These are phyloP conservation scores for Colletotrichum sp. DNA, from an alignment of 2,329 filamentous ascomycete genomes.

Conservation along the genomic window DNA sequence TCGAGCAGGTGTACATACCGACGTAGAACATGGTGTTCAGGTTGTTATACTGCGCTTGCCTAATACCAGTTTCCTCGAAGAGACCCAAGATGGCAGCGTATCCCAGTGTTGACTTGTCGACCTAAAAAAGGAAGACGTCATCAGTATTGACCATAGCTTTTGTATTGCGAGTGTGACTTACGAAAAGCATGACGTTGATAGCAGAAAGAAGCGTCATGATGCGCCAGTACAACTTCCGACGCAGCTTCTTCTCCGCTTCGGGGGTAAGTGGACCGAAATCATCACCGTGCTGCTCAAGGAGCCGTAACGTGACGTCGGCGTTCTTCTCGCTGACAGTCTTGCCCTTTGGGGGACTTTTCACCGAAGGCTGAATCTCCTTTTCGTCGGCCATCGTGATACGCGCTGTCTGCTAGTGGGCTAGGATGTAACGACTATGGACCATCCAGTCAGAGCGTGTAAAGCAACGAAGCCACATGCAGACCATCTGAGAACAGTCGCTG, in stretches of 20 bases:
- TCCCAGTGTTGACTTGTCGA: conserved; percentile 44
- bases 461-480: background rate
- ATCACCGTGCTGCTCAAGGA: conserved; percentile 38
- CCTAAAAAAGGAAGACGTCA: conserved; percentile 21
- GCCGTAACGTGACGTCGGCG: conserved; percentile 39
- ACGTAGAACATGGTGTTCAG: conserved; percentile 46
- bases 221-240: conserved; percentile 36
- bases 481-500: background rate
- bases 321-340: conserved; percentile 26
- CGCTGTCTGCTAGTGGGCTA: background rate
- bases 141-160: background rate
- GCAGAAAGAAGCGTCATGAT: conserved; percentile 35
- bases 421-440: background rate
- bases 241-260: conserved; percentile 33
- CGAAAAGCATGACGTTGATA: conserved; percentile 41
- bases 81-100: conserved; percentile 45
- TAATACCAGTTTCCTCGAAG: conserved; percentile 44
- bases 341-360: background rate
- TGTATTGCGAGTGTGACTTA: conserved; percentile 22
- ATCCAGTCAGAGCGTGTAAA: background rate
- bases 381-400: conserved; percentile 1
- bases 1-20: conserved; percentile 28
- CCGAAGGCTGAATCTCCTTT: background rate
- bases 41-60: conserved; percentile 42
- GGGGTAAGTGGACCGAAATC: conserved; percentile 33